Evolutionary conservation across 768 basidiomycete species (phyloP), one percentile per base, ranked within the genome.

Genomic region (Trametes gibbosa): DNA sequence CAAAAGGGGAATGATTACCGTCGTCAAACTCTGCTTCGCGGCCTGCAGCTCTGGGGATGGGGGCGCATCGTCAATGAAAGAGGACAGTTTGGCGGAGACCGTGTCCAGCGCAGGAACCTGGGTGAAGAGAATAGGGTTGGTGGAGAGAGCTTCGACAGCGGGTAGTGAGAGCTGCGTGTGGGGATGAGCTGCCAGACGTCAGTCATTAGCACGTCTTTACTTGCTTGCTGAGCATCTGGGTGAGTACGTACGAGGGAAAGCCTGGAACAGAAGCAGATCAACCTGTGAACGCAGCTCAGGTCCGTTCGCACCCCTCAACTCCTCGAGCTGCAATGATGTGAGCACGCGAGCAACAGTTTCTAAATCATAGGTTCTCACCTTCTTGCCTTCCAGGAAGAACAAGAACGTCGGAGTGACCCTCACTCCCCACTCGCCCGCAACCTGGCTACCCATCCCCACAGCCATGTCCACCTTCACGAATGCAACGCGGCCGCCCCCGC

Each of bases 391-490:
- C 60, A 86, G 71, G 75, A 93, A 98, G 74, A 97, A 95, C 40
- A 90, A 75, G 67, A 98, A 96, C 0, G 92, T 95, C 5, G 95
- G 95, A 2, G 92, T 96, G 17, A 81, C 93, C 16, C 79, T 72
- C 1, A 97, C 83, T 14, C 81, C 77, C 75, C 82, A 89, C 69
- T 85, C 77, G 1, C 71, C 60, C 0, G 87, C 90, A 16, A 96
- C 73, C 53, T 76, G 75, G 3, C 72, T 66, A 0, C 89, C 88
- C 71, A 83, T 71, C 0, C 89, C 90, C 13, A 89, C 81, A 5
- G 80, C 83, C 63, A 92, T 75, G 73, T 98, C 95, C 35, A 97
- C 82, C 71, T 92, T 92, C 3, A 88, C 84, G 65, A 97, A 98
- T 2, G 82, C 89, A 21, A 88, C 81, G 2, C 83, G n/a, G 67